A percentile compares a stretch with the other conserved stretches of the same genome.
phyloP scores from a whole-genome alignment of 2,329 filamentous ascomycete genomes.

The Erysiphe pulchra region DNA sequence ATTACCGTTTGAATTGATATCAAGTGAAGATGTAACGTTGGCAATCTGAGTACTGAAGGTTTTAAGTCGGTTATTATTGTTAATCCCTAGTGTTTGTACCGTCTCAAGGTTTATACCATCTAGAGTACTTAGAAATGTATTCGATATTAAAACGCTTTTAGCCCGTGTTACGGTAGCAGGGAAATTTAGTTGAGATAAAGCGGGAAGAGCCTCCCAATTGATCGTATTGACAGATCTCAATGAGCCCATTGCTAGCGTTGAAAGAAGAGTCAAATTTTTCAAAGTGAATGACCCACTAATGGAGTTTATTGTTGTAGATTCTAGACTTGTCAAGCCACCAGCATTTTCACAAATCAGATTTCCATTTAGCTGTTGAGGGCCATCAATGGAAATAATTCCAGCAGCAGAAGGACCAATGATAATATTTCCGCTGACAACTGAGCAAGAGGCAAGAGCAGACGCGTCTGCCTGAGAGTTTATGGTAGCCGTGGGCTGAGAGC shows the following conservation, averaged over 20 bases:
- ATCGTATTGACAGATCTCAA: conserved; percentile 43
- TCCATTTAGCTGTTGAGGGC: conserved; percentile 28
- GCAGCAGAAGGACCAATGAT: conserved; percentile 12
- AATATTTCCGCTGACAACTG: conserved; percentile 12
- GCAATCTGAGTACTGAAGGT: conserved; percentile 51
- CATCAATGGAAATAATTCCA: conserved; percentile 28
- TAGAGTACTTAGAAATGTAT: conserved; percentile 61
- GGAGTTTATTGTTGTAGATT: conserved; percentile 29
- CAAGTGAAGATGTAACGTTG: conserved; percentile 45
- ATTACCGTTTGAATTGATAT: conserved; percentile 57
- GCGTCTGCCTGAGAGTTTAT: conserved; percentile 12
- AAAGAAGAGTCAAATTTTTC: conserved; percentile 40
- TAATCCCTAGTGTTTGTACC: conserved; percentile 52
- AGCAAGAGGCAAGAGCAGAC: conserved; percentile 8
- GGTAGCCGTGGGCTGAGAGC: conserved; percentile 11
- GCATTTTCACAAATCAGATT: conserved; percentile 32
- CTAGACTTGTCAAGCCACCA: conserved; percentile 36
- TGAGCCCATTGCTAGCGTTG: conserved; percentile 35
- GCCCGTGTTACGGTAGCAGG: conserved; percentile 36
- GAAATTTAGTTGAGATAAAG: conserved; percentile 32
- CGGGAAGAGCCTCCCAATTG: conserved; percentile 43
- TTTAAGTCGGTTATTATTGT: conserved; percentile 69
- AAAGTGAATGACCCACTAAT: conserved; percentile 51
- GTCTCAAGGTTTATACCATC: conserved; percentile 55
- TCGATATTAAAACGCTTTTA: conserved; percentile 45